Evolutionary conservation across 169 alveolate species (phyloP), one percentile per base, ranked within the genome.

Genomic region (Besnoitia besnoiti): DNA sequence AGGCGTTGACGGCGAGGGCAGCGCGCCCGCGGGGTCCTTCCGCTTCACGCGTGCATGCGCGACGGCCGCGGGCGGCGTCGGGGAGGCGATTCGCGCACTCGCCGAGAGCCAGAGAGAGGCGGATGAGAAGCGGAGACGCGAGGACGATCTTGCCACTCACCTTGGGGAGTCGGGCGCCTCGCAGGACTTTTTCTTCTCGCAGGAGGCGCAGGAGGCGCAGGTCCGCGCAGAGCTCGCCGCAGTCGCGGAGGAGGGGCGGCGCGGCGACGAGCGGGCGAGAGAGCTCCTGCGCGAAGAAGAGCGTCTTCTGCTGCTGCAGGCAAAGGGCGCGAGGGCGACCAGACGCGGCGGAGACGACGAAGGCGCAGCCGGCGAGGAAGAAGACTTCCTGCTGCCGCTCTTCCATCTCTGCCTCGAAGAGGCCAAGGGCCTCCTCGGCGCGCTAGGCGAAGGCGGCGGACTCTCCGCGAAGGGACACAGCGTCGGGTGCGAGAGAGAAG

Each of bases 401-500:
- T 77, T 77, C 35, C 61, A 12, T 5, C 87, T 77, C 49, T 77
- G 87, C 30, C 49, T 77, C 0, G 61, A 77, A 10, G 87, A 77
- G 21, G 49, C 87, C 8, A 19, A 44, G 35, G 59, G 87, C 10
- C 49, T 1, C 24, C 37, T 77, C 49, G 87, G 87, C 59, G 59
- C 59, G 37, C 40, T 37, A 24, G 50, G 87, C 3, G 82, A 73
- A 19, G 82, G 82, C 39, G 44, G 82, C 47, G 82, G 82, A 19
- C 33, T 39, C 37, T 42, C 87, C n/a, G 61, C 12, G 27, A 44
- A 27, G 16, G 59, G 87, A 4, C 49, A 77, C 59, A 77, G 61
- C 10, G 87, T 42, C 2, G 87, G 87, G 12, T 77, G 87, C 59
- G 40, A 27, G 61, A 30, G 87, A 16, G 87, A 77, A 39, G 87